phyloP scores from a whole-genome alignment of 140 eudicot species.

The Oenanthe javanica region DNA sequence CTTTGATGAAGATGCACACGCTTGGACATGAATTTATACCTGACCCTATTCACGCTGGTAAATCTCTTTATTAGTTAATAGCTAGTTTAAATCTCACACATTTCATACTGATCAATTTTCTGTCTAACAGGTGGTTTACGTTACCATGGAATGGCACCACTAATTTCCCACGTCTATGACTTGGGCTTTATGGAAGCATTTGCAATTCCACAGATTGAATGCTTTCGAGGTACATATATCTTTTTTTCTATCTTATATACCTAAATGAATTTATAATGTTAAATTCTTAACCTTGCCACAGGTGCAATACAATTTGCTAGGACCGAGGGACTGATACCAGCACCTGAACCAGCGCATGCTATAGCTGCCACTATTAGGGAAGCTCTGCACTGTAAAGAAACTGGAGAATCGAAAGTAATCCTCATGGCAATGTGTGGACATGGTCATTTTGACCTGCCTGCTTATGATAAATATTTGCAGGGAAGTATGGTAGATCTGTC shows the following conservation, averaged over 20 bases:
- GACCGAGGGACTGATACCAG: constrained; percentile 88
- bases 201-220: constrained; percentile 81
- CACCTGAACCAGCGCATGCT: constrained; percentile 96
- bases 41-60: constrained; percentile 96
- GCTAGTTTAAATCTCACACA: not conserved
- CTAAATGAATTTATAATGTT: not conserved
- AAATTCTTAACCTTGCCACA: constrained; percentile 16
- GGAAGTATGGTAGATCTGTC: constrained; percentile 71
- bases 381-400: constrained; percentile 85
- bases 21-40: constrained; percentile 96
- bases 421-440: constrained; percentile 98
- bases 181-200: constrained; percentile 83
- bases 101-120: not conserved
- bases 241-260: not conserved
- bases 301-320: constrained; percentile 93
- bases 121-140: constrained; percentile 75
- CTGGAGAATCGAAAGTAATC: constrained; percentile 82
- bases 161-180: constrained; percentile 83
- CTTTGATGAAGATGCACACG: constrained; percentile 96
- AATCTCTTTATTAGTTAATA: not conserved
- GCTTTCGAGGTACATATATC: constrained; percentile 59
- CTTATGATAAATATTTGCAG: constrained; percentile 79
- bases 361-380: constrained; percentile 94
- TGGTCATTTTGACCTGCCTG: constrained; percentile 91
- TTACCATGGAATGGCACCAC: constrained; percentile 96